Base-by-base conservation (phyloP, 768 basidiomycete genomes). In the Pholiota molesta region DNA sequence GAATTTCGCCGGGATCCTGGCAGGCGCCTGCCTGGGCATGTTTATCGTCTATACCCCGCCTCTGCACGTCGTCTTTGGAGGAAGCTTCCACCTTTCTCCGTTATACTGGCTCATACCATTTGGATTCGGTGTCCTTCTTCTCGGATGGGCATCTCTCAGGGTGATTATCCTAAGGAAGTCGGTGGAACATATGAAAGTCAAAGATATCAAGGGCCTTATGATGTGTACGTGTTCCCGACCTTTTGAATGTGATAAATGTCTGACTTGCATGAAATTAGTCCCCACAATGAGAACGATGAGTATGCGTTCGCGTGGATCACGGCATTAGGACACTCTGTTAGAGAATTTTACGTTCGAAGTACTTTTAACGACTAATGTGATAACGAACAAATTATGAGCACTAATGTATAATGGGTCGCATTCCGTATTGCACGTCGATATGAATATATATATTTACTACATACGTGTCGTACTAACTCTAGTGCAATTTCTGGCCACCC, bases 31-130 rank as follows among this genome's bases (percentile, higher is more conserved):
- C 56, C 76, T 90, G 14, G 86, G 86, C 51, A 85, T 89, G 75
- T 87, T 88, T 70, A 81, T 89, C 68, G 78, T 89, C 65, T 90
- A 90, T 71, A 86, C 85, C 0, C 88, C 88, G 17, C 88, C 88
- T 40, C 73, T 90, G 44, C 87, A 86, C 64, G 83, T 86, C 65
- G 88, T 89, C 13, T 90, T 90, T 68, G 86, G 86, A 2, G 88
- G 87, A 14, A 81, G 86, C 0, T 70, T 78, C 70, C 80, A 76
- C 47, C 76, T 88, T 17, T 83, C 82, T 28, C 88, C 87, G 19
- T 71, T 89, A 37, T 89, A 88, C 71, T 89, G 88, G 87, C 80
- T 89, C 14, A 86, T 90, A 29, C 85, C 88, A 11, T 73, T 78
- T 40, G 86, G 79, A 8, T 89, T 88, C 60, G 88, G 88, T 28